Evolutionary conservation across 805 yeast species (phyloP), one percentile per base, ranked within the genome.

Genomic region (Teunomyces gatunensis): DNA sequence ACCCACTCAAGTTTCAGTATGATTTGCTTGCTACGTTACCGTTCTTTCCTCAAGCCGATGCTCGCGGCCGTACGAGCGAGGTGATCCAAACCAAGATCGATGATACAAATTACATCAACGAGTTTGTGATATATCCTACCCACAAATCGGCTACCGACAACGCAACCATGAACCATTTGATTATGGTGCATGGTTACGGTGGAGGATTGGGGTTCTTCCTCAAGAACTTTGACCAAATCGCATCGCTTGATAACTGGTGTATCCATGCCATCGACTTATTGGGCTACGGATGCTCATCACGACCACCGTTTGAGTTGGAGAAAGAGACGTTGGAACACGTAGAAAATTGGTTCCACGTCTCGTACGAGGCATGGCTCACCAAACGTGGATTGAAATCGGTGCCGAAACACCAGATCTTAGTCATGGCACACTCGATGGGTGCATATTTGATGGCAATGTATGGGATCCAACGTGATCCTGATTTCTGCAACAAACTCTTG

Each of bases 401-500:
- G 2, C 55, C 58, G 13, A 49, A 47, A 18, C 69, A 73, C 18
- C 74, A 76, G 47, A 81, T 81, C 49, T 68, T 84, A 44, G 77
- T 81, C 39, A 79, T 83, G 64, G 95, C 96, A 1, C 99, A 92
- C 67, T 90, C 97, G 0, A 75, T 94, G 79, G 99, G 99, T 4
- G 97, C 96, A 0, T 92, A 91, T 60, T 57, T 92, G 18, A 79
- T 86, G 61, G 78, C 85, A 0, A 66, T 84, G 4, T 87, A 89
- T 55, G 85, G 88, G 3, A 71, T 83, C 46, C 73, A 75, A 46
- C 68, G 75, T 52, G 53, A 61, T 45, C 89, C 92, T 0, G 67
- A 72, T 1, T 78, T 81, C 39, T 84, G 91, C 51, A 70, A 75
- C 42, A 85, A 85, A 56, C 60, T 92, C 30, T 60, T 90, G n/a